Conservation (phyloP, 164 flowering plant species). For the Houttuynia cordata region DNA sequence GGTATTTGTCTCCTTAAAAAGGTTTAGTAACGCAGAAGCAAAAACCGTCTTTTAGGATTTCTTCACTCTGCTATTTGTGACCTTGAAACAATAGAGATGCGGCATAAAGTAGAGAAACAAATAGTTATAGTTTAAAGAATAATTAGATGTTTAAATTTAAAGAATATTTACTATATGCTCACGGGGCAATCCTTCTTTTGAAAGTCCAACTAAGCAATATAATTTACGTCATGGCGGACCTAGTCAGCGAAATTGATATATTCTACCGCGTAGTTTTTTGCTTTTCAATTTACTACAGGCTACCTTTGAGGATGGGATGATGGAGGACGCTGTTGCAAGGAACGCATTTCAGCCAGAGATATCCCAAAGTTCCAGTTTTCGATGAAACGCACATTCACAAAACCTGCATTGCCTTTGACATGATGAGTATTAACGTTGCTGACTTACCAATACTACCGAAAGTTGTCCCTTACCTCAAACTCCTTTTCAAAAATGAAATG, state of each 20-base stretch:
- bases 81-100: too few relatives aligned
- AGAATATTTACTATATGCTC: too few relatives aligned
- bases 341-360: constrained; percentile 99
- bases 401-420: constrained; percentile 90
- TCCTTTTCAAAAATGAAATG: constrained; percentile 65
- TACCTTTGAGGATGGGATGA: constrained; percentile 87
- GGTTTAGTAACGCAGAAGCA: too few relatives aligned
- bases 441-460: constrained; percentile 79
- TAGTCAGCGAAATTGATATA: too few relatives aligned
- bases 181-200: too few relatives aligned
- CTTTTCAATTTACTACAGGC: constrained; percentile 46
- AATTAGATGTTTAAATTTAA: too few relatives aligned
- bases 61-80: neutral
- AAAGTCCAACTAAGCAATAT: too few relatives aligned
- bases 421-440: constrained; percentile 92
- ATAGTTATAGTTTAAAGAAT: neutral
- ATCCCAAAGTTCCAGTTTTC: constrained; percentile 89
- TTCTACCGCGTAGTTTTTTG: too few relatives aligned
- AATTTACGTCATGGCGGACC: too few relatives aligned
- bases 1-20: too few relatives aligned
- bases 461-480: constrained; percentile 72
- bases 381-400: constrained; percentile 72
- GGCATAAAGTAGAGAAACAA: neutral
- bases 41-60: neutral
- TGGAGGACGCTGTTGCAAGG: constrained; percentile 73